These are phyloP conservation scores for Trichoderma arundinaceum DNA, from an alignment of 2,329 filamentous ascomycete genomes.

Conservation along the genomic window DNA sequence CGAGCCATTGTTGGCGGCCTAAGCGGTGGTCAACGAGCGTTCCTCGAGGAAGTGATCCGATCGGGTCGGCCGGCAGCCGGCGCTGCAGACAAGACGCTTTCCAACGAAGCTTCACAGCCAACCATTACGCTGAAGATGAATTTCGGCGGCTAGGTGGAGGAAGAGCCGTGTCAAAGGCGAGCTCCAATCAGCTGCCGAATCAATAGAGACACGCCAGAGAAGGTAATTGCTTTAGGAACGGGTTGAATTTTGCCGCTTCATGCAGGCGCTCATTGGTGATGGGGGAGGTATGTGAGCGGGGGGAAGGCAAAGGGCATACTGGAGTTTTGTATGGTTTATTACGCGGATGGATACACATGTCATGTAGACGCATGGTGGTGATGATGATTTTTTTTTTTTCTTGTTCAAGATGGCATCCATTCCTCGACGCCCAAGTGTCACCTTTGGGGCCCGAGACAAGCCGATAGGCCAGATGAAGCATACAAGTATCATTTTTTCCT, in stretches of 20 bases:
- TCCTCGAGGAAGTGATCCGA: constrained; percentile 82
- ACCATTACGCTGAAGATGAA: constrained; percentile 95
- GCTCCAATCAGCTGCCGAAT: background rate
- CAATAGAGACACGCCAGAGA: background rate
- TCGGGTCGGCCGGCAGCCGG: constrained; percentile 59
- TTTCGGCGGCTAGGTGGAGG: constrained; percentile 62
- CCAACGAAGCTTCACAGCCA: constrained; percentile 64
- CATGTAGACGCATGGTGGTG: constrained; percentile 22
- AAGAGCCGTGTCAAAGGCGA: background rate
- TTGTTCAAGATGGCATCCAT: background rate
- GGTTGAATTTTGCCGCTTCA: constrained; percentile 2
- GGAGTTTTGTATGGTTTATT: constrained; percentile 28
- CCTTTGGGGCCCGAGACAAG: background rate
- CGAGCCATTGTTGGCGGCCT: constrained; percentile 74
- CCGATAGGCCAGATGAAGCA: constrained; percentile 13
- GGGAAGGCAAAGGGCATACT: background rate
- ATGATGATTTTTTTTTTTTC: background rate
- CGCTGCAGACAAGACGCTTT: constrained; percentile 47
- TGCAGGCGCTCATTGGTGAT: constrained; percentile 24
- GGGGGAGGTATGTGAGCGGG: background rate
- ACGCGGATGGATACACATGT: constrained; percentile 17
- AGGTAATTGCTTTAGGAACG: background rate
- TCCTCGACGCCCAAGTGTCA: constrained; percentile 26
- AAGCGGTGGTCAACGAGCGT: constrained; percentile 70
- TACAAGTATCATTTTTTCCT: background rate